Evolutionary conservation across 345 rosid species (phyloP).

Genomic region (Brassica juncea): DNA sequence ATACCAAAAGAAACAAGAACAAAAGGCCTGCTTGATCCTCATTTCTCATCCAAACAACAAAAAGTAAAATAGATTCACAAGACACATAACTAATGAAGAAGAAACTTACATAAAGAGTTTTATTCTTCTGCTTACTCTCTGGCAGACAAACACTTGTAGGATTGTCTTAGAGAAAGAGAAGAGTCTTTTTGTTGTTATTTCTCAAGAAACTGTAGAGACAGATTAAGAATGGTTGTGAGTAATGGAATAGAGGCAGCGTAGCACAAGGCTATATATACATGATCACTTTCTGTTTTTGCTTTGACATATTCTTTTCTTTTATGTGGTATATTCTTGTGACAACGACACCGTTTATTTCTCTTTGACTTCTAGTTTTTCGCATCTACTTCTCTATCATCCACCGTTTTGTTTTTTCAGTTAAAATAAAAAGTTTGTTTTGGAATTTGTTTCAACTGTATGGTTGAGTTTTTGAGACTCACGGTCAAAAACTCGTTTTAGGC

Average conservation of each 20-base stretch:
- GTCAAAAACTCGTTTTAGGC: constrained; percentile 10
- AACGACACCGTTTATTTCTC: constrained; percentile 26
- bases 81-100: not conserved
- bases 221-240: constrained; percentile 9
- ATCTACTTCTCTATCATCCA: not conserved
- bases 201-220: constrained; percentile 6
- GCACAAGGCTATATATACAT: constrained; percentile 28
- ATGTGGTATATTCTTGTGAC: constrained; percentile 36
- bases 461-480: constrained; percentile 7
- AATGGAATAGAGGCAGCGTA: constrained; percentile 15
- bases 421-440: not conserved
- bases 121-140: not conserved
- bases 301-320: constrained; percentile 32
- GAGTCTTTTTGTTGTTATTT: not conserved
- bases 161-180: constrained; percentile 16
- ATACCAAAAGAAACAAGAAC: not conserved
- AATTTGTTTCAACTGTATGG: not conserved
- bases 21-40: not conserved
- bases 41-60: constrained; percentile 6
- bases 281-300: constrained; percentile 20
- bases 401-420: constrained; percentile 19
- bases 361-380: constrained; percentile 22
- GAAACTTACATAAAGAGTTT: not conserved
- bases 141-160: constrained; percentile 4
- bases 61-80: not conserved